Evolutionary conservation across 169 alveolate genomes (phyloP).

Genomic region (Toxoplasma gondii): DNA sequence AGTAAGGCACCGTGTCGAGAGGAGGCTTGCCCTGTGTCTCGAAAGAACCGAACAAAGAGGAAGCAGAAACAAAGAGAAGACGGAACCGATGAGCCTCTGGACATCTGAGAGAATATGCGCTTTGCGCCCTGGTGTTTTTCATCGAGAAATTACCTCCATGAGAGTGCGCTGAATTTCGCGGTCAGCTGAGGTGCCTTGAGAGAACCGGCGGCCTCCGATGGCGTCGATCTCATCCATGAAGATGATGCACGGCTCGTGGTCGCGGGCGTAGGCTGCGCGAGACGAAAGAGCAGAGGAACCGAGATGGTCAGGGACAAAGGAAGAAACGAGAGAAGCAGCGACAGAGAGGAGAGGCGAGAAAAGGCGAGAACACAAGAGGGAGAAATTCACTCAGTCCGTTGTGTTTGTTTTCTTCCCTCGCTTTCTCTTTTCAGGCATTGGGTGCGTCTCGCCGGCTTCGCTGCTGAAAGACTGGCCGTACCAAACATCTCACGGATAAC

Average conservation of each 20-base stretch:
- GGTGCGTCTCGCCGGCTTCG: too few species aligned
- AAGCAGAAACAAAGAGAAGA: too few species aligned
- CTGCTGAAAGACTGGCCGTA: constrained; percentile 35
- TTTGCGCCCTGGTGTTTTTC: too few species aligned
- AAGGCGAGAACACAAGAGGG: neutral
- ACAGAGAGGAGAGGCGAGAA: neutral
- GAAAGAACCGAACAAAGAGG: too few species aligned
- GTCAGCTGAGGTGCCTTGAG: constrained; percentile 98
- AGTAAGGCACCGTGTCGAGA: too few species aligned
- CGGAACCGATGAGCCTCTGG: too few species aligned
- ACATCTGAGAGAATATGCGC: too few species aligned
- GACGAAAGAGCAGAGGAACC: neutral
- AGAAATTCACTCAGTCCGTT: too few species aligned
- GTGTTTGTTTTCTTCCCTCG: too few species aligned
- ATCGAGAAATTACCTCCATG: constrained; percentile 80
- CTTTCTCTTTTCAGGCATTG: too few species aligned
- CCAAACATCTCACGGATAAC: constrained; percentile 99
- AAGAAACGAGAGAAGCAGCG: neutral
- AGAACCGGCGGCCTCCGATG: constrained; percentile 97
- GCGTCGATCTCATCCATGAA: constrained; percentile 99
- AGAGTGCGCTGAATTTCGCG: constrained; percentile 99
- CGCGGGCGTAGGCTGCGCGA: constrained; percentile 93
- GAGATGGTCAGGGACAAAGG: neutral
- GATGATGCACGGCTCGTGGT: constrained; percentile 98
- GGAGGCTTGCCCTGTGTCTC: too few species aligned